A percentile compares a stretch with the other conserved stretches of the same genome.
phyloP scores from a whole-genome alignment of 805 yeast species.

The Candida sonorensis region DNA sequence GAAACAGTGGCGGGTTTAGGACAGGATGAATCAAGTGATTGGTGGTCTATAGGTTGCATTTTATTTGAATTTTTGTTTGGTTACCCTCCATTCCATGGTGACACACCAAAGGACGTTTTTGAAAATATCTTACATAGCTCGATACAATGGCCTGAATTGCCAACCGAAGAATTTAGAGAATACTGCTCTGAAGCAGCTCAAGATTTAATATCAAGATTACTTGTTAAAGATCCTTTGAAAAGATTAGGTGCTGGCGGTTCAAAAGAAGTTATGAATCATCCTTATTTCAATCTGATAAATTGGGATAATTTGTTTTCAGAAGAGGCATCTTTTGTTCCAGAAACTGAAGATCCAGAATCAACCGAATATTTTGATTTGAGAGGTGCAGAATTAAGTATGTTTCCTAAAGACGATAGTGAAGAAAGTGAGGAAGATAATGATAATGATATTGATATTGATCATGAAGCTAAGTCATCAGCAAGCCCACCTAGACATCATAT shows the following conservation, averaged over 20 bases:
- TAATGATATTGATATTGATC: slow-evolving; percentile 11
- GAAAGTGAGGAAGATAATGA: slow-evolving; percentile 25
- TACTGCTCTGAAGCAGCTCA: slow-evolving; percentile 62
- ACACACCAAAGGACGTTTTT: slow-evolving; percentile 74
- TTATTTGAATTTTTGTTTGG: slow-evolving; percentile 89
- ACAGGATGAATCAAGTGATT: slow-evolving; percentile 83
- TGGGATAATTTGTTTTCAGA: slow-evolving; percentile 71
- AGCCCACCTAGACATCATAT: too few relatives aligned
- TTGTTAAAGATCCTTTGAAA: slow-evolving; percentile 54
- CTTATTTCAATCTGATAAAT: slow-evolving; percentile 62
- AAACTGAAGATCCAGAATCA: slow-evolving; percentile 68
- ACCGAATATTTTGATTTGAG: slow-evolving; percentile 89
- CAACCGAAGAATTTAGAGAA: slow-evolving; percentile 43
- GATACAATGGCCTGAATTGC: slow-evolving; percentile 78
- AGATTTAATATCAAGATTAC: slow-evolving; percentile 59
- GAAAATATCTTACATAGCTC: slow-evolving; percentile 66
- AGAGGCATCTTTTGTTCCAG: slow-evolving; percentile 81
- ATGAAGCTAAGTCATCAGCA: too few relatives aligned
- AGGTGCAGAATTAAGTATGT: slow-evolving; percentile 71
- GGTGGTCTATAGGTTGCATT: slow-evolving; percentile 99
- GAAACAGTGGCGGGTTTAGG: slow-evolving; percentile 84
- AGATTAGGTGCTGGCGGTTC: slow-evolving; percentile 80
- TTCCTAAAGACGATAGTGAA: slow-evolving; percentile 40
- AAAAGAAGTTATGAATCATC: slow-evolving; percentile 70
- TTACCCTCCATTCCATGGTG: slow-evolving; percentile 89